Percentiles rank a stretch among this genome's conserved stretches.
These are phyloP conservation scores for Neopestalotiopsis clavispora DNA, from an alignment of 2,329 filamentous ascomycete species.

Conservation along the genomic window DNA sequence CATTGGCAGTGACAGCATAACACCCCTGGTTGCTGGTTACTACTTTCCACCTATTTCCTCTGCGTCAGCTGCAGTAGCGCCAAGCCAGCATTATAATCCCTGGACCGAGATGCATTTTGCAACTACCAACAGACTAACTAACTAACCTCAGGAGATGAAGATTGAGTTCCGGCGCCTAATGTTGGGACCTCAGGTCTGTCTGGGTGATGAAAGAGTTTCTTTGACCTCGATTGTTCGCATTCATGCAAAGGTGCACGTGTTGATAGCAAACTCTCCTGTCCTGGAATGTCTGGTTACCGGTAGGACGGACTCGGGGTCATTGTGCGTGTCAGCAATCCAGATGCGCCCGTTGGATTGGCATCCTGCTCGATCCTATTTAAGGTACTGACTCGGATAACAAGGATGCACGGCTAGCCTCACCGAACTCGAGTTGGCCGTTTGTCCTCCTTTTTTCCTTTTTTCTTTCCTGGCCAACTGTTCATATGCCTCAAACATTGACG, in stretches of 20 bases:
- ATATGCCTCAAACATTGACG: background rate
- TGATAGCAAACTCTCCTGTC: background rate
- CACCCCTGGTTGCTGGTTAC: background rate
- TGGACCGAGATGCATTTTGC: background rate
- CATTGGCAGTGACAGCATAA: background rate
- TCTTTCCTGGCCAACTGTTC: background rate
- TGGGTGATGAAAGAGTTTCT: background rate
- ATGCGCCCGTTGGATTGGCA: background rate
- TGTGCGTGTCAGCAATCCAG: background rate
- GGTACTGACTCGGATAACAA: background rate
- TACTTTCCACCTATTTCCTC: background rate
- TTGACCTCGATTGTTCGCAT: background rate
- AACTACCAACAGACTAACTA: background rate
- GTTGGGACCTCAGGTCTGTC: background rate
- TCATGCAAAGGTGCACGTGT: background rate
- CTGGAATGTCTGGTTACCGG: background rate
- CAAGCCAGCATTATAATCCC: background rate
- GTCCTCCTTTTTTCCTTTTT: background rate
- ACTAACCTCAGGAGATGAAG: background rate
- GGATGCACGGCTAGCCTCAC: background rate
- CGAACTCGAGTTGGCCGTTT: background rate
- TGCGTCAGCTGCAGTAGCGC: constrained; percentile 1
- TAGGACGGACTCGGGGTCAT: background rate
- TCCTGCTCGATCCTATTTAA: constrained; percentile 3
- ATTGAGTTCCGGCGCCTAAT: background rate